Percentiles rank a stretch among this genome's conserved stretches.
Evolutionary conservation across 2,329 filamentous ascomycete species (phyloP).

Genomic region (Seiridium unicorne): DNA sequence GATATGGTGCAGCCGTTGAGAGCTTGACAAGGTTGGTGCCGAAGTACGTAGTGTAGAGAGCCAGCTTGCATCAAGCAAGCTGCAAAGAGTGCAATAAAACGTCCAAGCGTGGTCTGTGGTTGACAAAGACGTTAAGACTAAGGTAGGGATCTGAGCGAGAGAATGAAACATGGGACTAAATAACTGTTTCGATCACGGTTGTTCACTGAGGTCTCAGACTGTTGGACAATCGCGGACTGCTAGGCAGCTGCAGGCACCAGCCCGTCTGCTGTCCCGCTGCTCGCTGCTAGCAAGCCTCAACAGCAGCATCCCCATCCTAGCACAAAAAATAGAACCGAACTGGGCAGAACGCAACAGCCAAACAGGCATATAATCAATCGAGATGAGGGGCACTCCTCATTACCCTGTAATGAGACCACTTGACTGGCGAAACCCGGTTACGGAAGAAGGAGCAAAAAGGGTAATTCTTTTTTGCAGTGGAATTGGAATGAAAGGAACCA

Average conservation of each 20-base stretch:
- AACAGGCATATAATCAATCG: not conserved
- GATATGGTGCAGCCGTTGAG: not conserved
- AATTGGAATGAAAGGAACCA: slow-evolving; percentile 5
- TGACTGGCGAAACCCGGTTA: not conserved
- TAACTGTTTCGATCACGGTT: not conserved
- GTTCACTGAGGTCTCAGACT: not conserved
- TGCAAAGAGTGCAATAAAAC: not conserved
- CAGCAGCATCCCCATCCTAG: not conserved
- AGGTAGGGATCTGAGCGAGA: not conserved
- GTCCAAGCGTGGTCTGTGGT: not conserved
- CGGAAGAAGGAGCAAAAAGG: not conserved
- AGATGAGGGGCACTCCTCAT: not conserved
- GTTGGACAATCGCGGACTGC: not conserved
- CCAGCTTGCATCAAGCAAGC: no score
- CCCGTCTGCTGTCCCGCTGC: no score
- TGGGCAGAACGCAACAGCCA: not conserved
- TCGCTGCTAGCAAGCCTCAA: no score
- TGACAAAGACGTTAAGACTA: not conserved
- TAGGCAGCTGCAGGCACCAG: slow-evolving; percentile 10
- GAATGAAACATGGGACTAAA: not conserved
- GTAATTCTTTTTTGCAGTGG: not conserved
- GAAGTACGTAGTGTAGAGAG: no score
- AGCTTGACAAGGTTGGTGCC: not conserved
- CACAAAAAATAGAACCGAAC: not conserved
- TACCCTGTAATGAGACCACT: no score